Evolutionary conservation across 78 protist genomes (phyloP).

Genomic region (Dictyostelium purpureum): DNA sequence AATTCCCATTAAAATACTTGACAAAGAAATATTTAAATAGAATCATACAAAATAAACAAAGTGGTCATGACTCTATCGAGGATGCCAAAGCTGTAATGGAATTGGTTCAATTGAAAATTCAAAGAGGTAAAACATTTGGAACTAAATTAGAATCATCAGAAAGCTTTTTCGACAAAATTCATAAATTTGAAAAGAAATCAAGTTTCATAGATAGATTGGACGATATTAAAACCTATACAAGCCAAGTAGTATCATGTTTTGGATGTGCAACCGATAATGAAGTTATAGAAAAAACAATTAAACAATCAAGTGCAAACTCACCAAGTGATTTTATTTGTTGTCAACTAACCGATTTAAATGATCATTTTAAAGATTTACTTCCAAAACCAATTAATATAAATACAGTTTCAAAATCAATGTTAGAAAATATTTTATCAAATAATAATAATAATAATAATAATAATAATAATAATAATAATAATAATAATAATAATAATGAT

Average conservation of each 20-base stretch:
- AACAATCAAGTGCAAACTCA: neutral
- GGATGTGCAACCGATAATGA: slow-evolving; percentile 13
- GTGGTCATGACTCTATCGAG: slow-evolving; percentile 67
- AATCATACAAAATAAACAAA: slow-evolving; percentile 20
- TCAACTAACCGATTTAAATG: neutral
- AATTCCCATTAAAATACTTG: slow-evolving; percentile 54
- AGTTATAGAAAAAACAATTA: neutral
- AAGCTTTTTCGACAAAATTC: slow-evolving; percentile 9
- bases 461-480: neutral
- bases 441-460: too few species aligned
- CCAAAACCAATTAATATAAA: neutral
- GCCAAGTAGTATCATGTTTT: slow-evolving; percentile 33
- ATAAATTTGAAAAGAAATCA: slow-evolving; percentile 4
- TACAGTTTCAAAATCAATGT: neutral
- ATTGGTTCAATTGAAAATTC: slow-evolving; percentile 64
- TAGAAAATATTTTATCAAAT: too few species aligned
- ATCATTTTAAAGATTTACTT: slow-evolving; percentile 19
- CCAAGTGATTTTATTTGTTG: slow-evolving; percentile 9
- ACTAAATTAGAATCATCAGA: slow-evolving; percentile 18
- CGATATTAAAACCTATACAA: slow-evolving; percentile 20
- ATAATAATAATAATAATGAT: neutral
- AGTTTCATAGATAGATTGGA: slow-evolving; percentile 35
- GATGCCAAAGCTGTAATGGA: slow-evolving; percentile 77
- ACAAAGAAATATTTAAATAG: slow-evolving; percentile 44
- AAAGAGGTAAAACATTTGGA: slow-evolving; percentile 54